Evolutionary conservation across 2,329 filamentous ascomycete genomes (phyloP).

Genomic region (Blastomyces silverae): DNA sequence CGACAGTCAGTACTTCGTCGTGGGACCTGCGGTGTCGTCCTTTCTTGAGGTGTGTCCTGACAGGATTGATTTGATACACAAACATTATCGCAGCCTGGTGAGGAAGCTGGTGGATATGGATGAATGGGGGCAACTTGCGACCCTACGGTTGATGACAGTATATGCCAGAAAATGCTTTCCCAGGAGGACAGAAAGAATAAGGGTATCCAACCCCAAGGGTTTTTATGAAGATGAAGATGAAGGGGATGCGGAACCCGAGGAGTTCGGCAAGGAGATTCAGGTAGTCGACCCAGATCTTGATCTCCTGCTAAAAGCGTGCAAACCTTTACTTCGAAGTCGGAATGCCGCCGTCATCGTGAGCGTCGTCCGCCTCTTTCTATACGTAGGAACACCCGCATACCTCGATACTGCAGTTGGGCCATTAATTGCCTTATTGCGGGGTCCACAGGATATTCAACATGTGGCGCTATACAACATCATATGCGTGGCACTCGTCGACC

Average conservation of each 20-base stretch:
- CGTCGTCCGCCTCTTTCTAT: conserved; percentile 75
- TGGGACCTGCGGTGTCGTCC: conserved; percentile 81
- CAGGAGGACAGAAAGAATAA: conserved; percentile 53
- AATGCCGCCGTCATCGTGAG: conserved; percentile 90
- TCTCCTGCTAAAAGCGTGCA: conserved; percentile 70
- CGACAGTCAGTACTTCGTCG: conserved; percentile 95
- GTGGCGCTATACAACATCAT: conserved; percentile 92
- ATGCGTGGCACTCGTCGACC: conserved; percentile 71
- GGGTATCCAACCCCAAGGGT: conserved; percentile 54
- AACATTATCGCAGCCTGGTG: conserved; percentile 76
- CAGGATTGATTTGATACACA: conserved; percentile 79
- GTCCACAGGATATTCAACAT: conserved; percentile 79
- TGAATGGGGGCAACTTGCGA: conserved; percentile 90
- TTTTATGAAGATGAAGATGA: conserved; percentile 71
- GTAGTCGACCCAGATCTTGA: conserved; percentile 75
- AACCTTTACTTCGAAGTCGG: conserved; percentile 79
- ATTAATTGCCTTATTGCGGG: conserved; percentile 74
- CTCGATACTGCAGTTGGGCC: conserved; percentile 71
- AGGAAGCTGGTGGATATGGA: conserved; percentile 98
- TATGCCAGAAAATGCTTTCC: conserved; percentile 90
- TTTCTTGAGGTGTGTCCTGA: conserved; percentile 88
- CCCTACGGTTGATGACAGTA: conserved; percentile 69
- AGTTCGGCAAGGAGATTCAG: conserved; percentile 48
- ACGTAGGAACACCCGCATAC: conserved; percentile 73
- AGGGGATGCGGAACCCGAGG: conserved; percentile 38